phyloP scores from a whole-genome alignment of 495 filamentous ascomycete genomes.

The Cercophora samala region DNA sequence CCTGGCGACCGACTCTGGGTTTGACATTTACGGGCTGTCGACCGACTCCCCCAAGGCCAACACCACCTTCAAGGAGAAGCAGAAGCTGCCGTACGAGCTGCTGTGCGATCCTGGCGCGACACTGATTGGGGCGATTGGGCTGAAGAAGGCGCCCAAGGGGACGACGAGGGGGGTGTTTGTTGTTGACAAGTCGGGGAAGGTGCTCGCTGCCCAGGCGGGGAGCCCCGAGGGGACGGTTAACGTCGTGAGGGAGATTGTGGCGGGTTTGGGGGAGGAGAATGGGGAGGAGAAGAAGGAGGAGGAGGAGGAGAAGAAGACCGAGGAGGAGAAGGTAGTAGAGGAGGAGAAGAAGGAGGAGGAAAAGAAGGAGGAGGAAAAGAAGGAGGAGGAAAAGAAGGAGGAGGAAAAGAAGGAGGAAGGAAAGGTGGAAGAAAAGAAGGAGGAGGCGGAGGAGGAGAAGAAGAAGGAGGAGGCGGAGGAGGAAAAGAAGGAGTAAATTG shows the following conservation, averaged over 20 bases:
- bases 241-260: conserved; percentile 53
- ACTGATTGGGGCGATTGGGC: conserved; percentile 69
- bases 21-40: conserved; percentile 80
- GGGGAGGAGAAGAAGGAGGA: conserved; percentile 15
- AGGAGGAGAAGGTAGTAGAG: conserved; percentile 7
- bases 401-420: conserved; percentile 19
- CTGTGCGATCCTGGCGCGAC: conserved; percentile 74
- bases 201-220: conserved; percentile 59
- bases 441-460: not conserved
- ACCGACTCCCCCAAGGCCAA: conserved; percentile 84
- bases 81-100: conserved; percentile 82
- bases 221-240: conserved; percentile 58
- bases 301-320: conserved; percentile 23
- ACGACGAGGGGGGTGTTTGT: conserved; percentile 83
- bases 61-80: conserved; percentile 83
- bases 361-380: conserved; percentile 22
- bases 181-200: conserved; percentile 70
- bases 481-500: not conserved
- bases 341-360: conserved; percentile 17
- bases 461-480: conserved; percentile 2
- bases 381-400: conserved; percentile 23
- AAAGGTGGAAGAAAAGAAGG: not conserved
- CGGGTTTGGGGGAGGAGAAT: conserved; percentile 28
- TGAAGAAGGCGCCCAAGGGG: conserved; percentile 73
- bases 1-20: conserved; percentile 74